Base-by-base conservation (phyloP, 1,139 yeast species). In the Blastobotrys raffinosifermentans region DNA sequence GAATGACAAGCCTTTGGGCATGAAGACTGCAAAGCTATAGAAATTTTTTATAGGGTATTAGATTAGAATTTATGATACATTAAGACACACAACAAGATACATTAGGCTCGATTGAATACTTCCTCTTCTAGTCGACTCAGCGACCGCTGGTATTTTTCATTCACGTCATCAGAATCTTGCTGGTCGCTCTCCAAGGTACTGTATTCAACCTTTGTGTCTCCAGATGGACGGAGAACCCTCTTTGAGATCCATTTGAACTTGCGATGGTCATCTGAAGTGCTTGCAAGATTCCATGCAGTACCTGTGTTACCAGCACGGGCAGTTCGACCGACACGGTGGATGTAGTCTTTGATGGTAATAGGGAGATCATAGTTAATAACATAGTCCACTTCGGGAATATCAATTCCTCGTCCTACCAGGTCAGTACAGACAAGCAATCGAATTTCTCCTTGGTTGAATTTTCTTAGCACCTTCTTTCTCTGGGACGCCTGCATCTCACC, bases 281-380 rank as follows among this genome's bases (percentile, higher is more conserved):
- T 70, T 16, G 79, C 69, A 29, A 87, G 57, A 39, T 75, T 80
- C 54, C 77, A 73, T 0, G 95, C 94, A 35, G 69, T 66, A 54
- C 99, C 99, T 0, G 50, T 35, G 34, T 79, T 73, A 39, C 82
- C 80, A 1, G 97, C 98, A 62, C 98, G 77, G 1, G 97, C 97
- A 0, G 97, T 89, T 66, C 98, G 78, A 31, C 98, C 98, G 23
- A 89, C 91, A 49, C 98, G 73, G 60, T 91, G 99, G 21, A 91
- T 85, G 51, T 91, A 93, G 53, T 91, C 98, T 47, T 93, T 79
- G 0, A 91, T 73, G 0, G 95, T 83, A 32, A 78, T 73, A 6
- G 98, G 98, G 40, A 87, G 64, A 52, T 93, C 98, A 57, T 91
- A 91, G 59, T 91, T 93, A 38, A 91, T 63, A 10, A 91, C 96